These are phyloP conservation scores for Aspergillus ochraceus DNA, from an alignment of 2,329 filamentous ascomycete genomes.

Conservation along the genomic window DNA sequence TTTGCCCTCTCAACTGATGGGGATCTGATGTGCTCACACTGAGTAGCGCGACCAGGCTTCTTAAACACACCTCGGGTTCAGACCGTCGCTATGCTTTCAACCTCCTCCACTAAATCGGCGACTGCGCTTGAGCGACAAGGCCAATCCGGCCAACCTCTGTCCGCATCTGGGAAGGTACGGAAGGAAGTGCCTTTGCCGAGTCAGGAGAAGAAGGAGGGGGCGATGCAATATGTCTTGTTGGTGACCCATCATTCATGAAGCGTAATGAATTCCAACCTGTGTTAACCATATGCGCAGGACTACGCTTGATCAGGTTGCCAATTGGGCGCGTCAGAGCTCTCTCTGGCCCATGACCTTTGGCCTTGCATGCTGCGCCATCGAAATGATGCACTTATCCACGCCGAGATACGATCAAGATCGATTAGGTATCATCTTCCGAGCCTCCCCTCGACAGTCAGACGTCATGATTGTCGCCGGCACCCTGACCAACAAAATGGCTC, in stretches of 20 bases:
- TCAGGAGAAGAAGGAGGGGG: constrained; percentile 52
- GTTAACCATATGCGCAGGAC: constrained; percentile 28
- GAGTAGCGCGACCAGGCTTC: constrained; percentile 29
- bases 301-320: constrained; percentile 69
- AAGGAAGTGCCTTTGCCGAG: constrained; percentile 50
- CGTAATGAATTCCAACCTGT: background rate
- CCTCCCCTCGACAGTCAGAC: constrained; percentile 82
- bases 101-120: constrained; percentile 44
- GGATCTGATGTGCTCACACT: constrained; percentile 19
- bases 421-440: constrained; percentile 86
- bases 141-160: constrained; percentile 34
- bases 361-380: constrained; percentile 84
- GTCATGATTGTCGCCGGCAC: constrained; percentile 94
- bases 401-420: constrained; percentile 89
- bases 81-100: constrained; percentile 42
- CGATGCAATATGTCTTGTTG: constrained; percentile 54
- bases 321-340: constrained; percentile 85
- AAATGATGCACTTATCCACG: constrained; percentile 93
- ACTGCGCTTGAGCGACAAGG: constrained; percentile 42
- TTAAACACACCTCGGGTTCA: constrained; percentile 35
- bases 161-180: constrained; percentile 45
- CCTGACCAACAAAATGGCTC: constrained; percentile 94
- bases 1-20: background rate
- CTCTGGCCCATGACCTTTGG: constrained; percentile 93
- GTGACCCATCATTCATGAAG: constrained; percentile 17